A percentile compares a stretch with the other conserved stretches of the same genome.
phyloP scores from a whole-genome alignment of 208 protist genomes.

The Porcisia hertigi region DNA sequence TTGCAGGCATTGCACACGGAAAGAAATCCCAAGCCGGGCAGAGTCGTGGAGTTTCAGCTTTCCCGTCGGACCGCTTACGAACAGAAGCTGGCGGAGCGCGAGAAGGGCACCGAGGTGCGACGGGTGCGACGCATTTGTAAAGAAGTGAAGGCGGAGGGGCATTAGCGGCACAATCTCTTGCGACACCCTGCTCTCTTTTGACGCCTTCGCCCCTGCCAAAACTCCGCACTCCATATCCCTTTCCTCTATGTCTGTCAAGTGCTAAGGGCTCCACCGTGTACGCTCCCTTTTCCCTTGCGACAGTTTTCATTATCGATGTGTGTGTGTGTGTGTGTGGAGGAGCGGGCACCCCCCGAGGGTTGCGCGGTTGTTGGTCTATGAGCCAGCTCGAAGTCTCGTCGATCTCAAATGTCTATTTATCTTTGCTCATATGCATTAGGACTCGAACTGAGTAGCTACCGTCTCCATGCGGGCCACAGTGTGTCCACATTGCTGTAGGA shows the following conservation, averaged over 20 bases:
- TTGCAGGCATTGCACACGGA: slow-evolving; percentile 84
- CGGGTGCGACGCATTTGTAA: slow-evolving; percentile 48
- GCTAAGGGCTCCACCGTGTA: neutral
- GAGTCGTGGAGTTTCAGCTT: slow-evolving; percentile 72
- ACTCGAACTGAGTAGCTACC: neutral
- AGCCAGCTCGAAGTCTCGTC: neutral
- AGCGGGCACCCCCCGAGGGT: neutral
- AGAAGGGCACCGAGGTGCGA: slow-evolving; percentile 38
- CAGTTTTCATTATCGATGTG: neutral
- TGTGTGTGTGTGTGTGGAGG: neutral
- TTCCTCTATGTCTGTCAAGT: neutral
- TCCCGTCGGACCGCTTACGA: slow-evolving; percentile 77
- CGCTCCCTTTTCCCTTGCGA: neutral
- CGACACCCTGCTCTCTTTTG: neutral
- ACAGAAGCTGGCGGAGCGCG: slow-evolving; percentile 60
- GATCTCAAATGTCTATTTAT: neutral
- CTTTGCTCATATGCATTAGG: neutral
- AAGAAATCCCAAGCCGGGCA: slow-evolving; percentile 72
- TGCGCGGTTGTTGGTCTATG: neutral
- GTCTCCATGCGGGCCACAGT: too few relatives aligned
- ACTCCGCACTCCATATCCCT: neutral
- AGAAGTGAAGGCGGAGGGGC: slow-evolving; percentile 27
- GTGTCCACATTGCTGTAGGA: too few relatives aligned
- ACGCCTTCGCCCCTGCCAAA: neutral
- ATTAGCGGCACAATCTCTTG: slow-evolving; percentile 4